Base-by-base conservation (phyloP, 176 grass and related monocot species). In the Carex littledalei region DNA sequence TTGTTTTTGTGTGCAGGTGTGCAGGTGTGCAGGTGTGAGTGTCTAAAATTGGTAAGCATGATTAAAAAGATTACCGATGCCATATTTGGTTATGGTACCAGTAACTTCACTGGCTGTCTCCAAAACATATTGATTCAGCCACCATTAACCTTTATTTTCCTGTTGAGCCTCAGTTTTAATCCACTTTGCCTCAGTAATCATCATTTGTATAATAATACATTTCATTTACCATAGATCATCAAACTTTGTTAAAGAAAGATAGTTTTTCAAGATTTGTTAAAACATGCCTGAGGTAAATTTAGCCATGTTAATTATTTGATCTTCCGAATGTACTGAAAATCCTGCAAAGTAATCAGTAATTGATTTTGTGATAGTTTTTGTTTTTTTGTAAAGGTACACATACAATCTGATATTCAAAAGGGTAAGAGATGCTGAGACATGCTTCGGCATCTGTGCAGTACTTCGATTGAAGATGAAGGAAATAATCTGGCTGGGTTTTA, bases 401-500 rank as follows among this genome's bases (percentile, higher is more conserved):
- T 84, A 94, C 63, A 89, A 75, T 63, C 82, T 90, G 22, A 90
- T 98, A 20, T 57, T 53, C 11, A 91, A 89, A 66, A 85, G 67
- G 18, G 91, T 82, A 64, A 85, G 84, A 59, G 86, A 84, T 8
- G 87, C 85, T 78, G 62, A 84, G 63, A 83, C 87, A 64, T 69
- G 86, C 15, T 90, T 54, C 3, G n/a, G 63, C 66, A 76, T 91
- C 26, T 67, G 54, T 21, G 86, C 92, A 41, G 80, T 84, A 82
- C 86, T 94, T 77, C 70, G 58, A 47, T 84, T 98, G 71, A 84
- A 65, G 57, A 88, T 62, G 84, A 89, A 61, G 69, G 95, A 98
- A 81, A 80, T 86, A 15, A 70, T 88, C 35, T 98, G 95, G 95
- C 92, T 94, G 31, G 92, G 91, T 17, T 73, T 73, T 94, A 22